Evolutionary conservation across 352 stramenopile species (phyloP), one percentile per base, ranked within the genome.

Genomic region (Pythium brassicae): DNA sequence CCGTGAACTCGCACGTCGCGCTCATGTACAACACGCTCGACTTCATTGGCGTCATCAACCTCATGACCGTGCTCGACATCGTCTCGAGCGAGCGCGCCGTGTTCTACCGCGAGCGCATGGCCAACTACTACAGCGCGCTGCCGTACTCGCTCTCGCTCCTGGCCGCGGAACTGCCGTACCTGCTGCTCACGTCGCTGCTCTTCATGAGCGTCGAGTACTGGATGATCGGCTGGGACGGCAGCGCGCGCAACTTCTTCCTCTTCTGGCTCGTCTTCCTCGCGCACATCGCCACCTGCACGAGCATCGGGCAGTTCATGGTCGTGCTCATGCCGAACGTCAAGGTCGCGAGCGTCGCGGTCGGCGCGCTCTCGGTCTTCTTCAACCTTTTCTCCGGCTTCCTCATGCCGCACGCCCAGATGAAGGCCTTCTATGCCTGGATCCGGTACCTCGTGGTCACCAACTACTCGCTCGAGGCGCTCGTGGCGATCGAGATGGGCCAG

Each of bases 1-100:
- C 58, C 53, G 44, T 44, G 61, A 87, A 79, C 53, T 85, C 74
- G 58, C 72, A 82, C 62, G 55, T 87, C 25, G 72, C 65, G 25
- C 57, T 85, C 17, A 85, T 85, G 34, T 84, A 83, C 69, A 87
- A 83, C 68, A 80, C 57, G 29, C 76, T 84, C 67, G 76, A 84
- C 43, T 83, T 85, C 59, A 85, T 87, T 47, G 71, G 74, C 20
- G 69, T 81, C 0, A 72, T 86, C 48, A 73, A 80, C 34, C 51
- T 85, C 20, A 83, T 87, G 69, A 82, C 72, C 43, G 70, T 84
- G 45, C 32, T 86, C 10, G 72, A 86, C 15, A 70, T 71, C 15
- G 68, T 62, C n/a, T 83, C 62, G 9, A 53, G 59, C 1, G 70
- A 86, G 45, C 71, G 76, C 8, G 69, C 71, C 0, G 69, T 84